Conservation (phyloP, 169 alveolate genomes). For the Plasmodium malariae region DNA sequence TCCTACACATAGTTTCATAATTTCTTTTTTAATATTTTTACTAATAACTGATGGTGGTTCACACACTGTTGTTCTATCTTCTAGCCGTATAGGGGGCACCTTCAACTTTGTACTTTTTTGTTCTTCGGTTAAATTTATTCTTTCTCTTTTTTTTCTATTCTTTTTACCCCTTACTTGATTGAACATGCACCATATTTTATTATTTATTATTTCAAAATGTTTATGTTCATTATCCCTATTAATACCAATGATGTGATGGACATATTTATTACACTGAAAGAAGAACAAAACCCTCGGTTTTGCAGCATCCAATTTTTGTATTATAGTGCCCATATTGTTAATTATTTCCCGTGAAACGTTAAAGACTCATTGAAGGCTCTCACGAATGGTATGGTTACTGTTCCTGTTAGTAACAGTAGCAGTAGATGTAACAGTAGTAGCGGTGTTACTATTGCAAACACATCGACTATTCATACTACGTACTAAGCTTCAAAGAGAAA, state of each 20-base stretch:
- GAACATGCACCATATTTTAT: conserved; percentile 42
- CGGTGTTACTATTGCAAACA: too few species aligned
- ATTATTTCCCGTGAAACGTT: too few species aligned
- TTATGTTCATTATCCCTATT: conserved; percentile 25
- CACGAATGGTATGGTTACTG: too few species aligned
- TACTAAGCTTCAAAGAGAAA: too few species aligned
- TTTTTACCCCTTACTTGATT: conserved; percentile 63
- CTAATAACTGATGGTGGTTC: conserved; percentile 87
- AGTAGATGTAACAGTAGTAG: too few species aligned
- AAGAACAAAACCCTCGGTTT: conserved; percentile 7
- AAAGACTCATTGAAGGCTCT: too few species aligned
- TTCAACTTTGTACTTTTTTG: conserved; percentile 60
- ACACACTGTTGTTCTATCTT: conserved; percentile 87
- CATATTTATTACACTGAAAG: neutral
- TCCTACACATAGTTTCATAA: conserved; percentile 81
- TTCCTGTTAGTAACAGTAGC: too few species aligned
- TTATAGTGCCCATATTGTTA: conserved; percentile 9
- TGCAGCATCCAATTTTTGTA: conserved; percentile 25
- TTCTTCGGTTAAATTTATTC: conserved; percentile 50
- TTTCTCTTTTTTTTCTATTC: conserved; percentile 71
- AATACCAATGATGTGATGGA: neutral
- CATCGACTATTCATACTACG: too few species aligned
- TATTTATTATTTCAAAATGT: conserved; percentile 14
- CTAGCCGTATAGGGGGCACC: conserved; percentile 80
- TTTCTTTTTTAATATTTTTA: conserved; percentile 82